These are phyloP conservation scores for Ophiocordyceps camponoti-floridani DNA, from an alignment of 2,329 filamentous ascomycete genomes.

Conservation along the genomic window DNA sequence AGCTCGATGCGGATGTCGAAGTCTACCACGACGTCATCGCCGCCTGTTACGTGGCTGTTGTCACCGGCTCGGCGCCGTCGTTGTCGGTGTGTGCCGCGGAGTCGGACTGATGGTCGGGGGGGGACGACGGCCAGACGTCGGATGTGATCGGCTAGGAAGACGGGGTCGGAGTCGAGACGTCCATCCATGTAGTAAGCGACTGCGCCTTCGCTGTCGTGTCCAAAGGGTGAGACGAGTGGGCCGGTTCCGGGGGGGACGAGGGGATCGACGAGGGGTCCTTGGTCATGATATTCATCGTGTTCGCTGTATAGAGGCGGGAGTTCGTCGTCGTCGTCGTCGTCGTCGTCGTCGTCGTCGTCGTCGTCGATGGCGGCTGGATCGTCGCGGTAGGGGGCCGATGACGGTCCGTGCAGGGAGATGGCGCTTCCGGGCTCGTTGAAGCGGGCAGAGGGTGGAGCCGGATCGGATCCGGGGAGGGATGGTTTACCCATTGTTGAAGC, in stretches of 20 bases:
- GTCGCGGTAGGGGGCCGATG: slow-evolving; percentile 14
- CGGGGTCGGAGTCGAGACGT: slow-evolving; percentile 24
- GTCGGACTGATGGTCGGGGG: slow-evolving; percentile 31
- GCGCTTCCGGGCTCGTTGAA: slow-evolving; percentile 3
- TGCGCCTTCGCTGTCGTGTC: slow-evolving; percentile 13
- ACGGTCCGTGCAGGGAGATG: slow-evolving; percentile 8
- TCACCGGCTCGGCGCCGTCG: slow-evolving; percentile 9
- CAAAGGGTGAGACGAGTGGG: slow-evolving; percentile 10
- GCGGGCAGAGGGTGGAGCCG: background rate
- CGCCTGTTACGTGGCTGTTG: slow-evolving; percentile 23
- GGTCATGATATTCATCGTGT: slow-evolving; percentile 9
- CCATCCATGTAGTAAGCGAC: slow-evolving; percentile 23
- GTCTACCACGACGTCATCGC: slow-evolving; percentile 30
- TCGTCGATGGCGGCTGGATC: slow-evolving; percentile 8
- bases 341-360: background rate
- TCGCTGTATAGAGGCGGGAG: slow-evolving; percentile 27
- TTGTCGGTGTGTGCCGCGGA: slow-evolving; percentile 35
- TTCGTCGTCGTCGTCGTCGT: slow-evolving; percentile 13
- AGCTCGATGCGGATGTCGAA: slow-evolving; percentile 42
- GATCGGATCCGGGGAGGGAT: background rate
- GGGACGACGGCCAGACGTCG: slow-evolving; percentile 24
- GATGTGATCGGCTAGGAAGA: slow-evolving; percentile 26
- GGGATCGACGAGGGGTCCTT: slow-evolving; percentile 6
- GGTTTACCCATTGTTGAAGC: background rate
- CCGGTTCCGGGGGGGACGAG: slow-evolving; percentile 7